Evolutionary conservation across 2,329 filamentous ascomycete genomes (phyloP), one percentile per base, ranked within the genome.

Genomic region (Colletotrichum chlorophyti): DNA sequence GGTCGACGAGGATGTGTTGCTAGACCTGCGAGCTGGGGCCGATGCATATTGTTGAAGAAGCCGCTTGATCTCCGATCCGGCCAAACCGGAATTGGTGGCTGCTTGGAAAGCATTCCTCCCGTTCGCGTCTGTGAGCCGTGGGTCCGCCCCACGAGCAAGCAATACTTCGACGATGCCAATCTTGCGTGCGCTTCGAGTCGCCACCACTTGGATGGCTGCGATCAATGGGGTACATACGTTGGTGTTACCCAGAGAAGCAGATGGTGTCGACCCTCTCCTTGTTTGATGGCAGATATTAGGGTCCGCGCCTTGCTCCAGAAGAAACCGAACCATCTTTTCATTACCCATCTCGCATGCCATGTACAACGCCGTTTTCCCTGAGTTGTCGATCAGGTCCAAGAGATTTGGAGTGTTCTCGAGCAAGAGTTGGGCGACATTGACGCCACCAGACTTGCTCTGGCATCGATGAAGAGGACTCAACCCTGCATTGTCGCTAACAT

Each of bases 321-420:
- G 40, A 17, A 62, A 61, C n/a, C 46, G 29, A 5, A 67, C 69
- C 69, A 71, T 71, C 7, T 53, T 58, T 31, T 62, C 53, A 24
- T 72, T 72, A 3, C 67, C 67, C 43, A 64, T 65, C 45, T 70
- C 67, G 34, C 65, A 69, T 2, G 69, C 69, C 60, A 69, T 65
- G 35, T 65, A 69, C 1, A 70, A 61, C 3, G 69, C 68, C 14
- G 69, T 70, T 41, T 69, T 70, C 10, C 64, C 65, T 40, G 64
- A 63, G 23, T 51, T 53, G 45, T 71, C 66, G 14, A 58, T 17
- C 5, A 47, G 23, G 34, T 71, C 46, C 10, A 70, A 29, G 3
- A 68, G 46, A 3, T 49, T 37, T 2, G 63, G 60, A 8, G 62
- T 57, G 4, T 37, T 14, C 10, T 63, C 26, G n/a, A 72, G 62